Conservation (phyloP, 768 basidiomycete species). For the Trametes elegans region DNA sequence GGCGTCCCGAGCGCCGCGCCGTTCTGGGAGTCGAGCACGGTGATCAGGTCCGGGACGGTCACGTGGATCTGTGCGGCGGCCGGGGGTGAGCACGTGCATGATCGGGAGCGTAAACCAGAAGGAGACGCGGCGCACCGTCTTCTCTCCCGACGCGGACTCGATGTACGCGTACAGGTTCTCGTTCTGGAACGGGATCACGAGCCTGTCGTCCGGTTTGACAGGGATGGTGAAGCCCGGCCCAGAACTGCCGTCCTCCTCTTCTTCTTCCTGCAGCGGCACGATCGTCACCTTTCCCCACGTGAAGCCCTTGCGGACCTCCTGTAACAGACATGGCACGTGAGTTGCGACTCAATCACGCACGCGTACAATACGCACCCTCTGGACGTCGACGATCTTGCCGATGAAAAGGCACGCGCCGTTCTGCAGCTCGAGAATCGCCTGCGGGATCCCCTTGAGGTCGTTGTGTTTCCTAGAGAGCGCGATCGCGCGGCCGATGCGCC, state of each 20-base stretch:
- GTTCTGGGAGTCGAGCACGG: slow-evolving; percentile 59
- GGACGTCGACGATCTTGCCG: slow-evolving; percentile 56
- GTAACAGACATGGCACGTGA: neutral
- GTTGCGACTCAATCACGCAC: neutral
- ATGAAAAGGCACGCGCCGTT: slow-evolving; percentile 47
- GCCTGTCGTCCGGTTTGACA: slow-evolving; percentile 29
- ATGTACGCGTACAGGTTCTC: slow-evolving; percentile 54
- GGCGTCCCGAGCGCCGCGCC: slow-evolving; percentile 63
- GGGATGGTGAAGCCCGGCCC: slow-evolving; percentile 16
- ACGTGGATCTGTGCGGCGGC: slow-evolving; percentile 40
- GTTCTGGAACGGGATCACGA: slow-evolving; percentile 61
- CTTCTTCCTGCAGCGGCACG: slow-evolving; percentile 28
- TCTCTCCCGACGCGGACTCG: slow-evolving; percentile 28
- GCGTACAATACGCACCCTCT: slow-evolving; percentile 14
- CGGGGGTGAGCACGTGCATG: slow-evolving; percentile 11
- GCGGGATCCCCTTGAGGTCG: slow-evolving; percentile 35
- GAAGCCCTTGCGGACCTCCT: slow-evolving; percentile 33
- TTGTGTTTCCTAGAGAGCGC: slow-evolving; percentile 48
- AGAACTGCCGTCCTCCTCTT: slow-evolving; percentile 25
- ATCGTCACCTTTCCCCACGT: slow-evolving; percentile 35
- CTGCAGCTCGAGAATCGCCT: slow-evolving; percentile 31
- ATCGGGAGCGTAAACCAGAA: neutral
- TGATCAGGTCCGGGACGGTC: slow-evolving; percentile 64
- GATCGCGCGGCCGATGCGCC: slow-evolving; percentile 62
- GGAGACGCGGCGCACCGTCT: slow-evolving; percentile 26